Evolutionary conservation across 345 rosid species (phyloP), one percentile per base, ranked within the genome.

Genomic region (Citrus cavaleriei): DNA sequence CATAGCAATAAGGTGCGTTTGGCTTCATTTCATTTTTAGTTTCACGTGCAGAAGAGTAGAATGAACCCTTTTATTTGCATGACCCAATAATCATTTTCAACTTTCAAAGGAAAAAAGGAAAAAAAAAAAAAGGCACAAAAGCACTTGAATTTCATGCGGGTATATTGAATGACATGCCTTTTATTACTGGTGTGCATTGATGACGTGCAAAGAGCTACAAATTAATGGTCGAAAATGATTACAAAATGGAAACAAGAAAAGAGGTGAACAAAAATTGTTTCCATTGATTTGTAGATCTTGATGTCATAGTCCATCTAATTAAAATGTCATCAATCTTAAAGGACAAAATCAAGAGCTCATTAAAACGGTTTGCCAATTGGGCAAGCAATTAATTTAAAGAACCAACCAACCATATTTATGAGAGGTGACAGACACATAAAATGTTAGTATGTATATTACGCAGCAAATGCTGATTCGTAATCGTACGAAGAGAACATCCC

Each of bases 41-140:
- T 73, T 73, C 76, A 58, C 76, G 66, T 32, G 75, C 55, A 4
- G 9, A 49, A 32, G 57, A 38, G 77, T 38, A 60, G 57, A 60
- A 37, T 38, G 66, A 37, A 19, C 1, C 27, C 38, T 9, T 51
- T 71, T 51, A 28, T 71, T 71, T 71, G 10, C 58, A 54, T 4
- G 22, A 54, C 22, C 58, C 58, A 18, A 54, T 18, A 51, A 51
- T 51, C 57, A 51, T 46, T 46, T 46, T 46, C 57, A 18, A 14
- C 22, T 51, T 51, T 18, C 21, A 51, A 18, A 21, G 57, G 19
- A 51, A 49, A 49, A 49, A 49, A 13, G 4, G 13, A 1, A 49
- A 9, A 2, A 8, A 40, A 40, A 14, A 60, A 42, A 64, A 24
- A 46, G 30, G 34, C 78, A 10, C 22, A 21, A 49, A 46, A 14